A percentile compares a stretch with the other conserved stretches of the same genome.
phyloP scores from a whole-genome alignment of 169 alveolate species.

The Cryptosporidium viatorum region DNA sequence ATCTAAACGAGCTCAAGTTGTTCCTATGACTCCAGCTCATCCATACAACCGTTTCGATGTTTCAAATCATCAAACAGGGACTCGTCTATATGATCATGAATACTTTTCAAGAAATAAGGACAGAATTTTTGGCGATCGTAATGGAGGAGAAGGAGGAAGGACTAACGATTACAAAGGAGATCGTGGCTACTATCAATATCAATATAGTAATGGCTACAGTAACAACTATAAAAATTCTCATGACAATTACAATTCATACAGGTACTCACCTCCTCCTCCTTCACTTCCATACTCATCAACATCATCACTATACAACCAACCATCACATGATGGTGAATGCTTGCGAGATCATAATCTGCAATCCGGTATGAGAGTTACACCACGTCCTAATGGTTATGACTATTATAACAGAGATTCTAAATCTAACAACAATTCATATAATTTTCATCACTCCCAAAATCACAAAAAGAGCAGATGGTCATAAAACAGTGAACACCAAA shows the following conservation, averaged over 20 bases:
- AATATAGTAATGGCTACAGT: not conserved
- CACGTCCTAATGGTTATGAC: not conserved
- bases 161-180: not conserved
- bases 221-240: no score
- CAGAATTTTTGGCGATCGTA: not conserved
- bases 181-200: not conserved
- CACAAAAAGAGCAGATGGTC: not conserved
- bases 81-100: not conserved
- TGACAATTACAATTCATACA: not conserved
- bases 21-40: not conserved
- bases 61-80: not conserved
- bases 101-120: not conserved
- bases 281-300: not conserved
- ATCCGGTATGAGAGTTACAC: not conserved
- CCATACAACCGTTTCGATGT: not conserved
- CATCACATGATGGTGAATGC: not conserved
- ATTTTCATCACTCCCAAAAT: not conserved
- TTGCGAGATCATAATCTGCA: not conserved
- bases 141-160: not conserved
- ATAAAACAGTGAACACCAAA: not conserved
- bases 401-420: not conserved
- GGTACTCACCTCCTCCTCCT: not conserved
- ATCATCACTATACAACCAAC: not conserved
- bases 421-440: not conserved
- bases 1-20: no score